Base-by-base conservation (phyloP, 2,329 filamentous ascomycete species). In the Aspergillus niger region DNA sequence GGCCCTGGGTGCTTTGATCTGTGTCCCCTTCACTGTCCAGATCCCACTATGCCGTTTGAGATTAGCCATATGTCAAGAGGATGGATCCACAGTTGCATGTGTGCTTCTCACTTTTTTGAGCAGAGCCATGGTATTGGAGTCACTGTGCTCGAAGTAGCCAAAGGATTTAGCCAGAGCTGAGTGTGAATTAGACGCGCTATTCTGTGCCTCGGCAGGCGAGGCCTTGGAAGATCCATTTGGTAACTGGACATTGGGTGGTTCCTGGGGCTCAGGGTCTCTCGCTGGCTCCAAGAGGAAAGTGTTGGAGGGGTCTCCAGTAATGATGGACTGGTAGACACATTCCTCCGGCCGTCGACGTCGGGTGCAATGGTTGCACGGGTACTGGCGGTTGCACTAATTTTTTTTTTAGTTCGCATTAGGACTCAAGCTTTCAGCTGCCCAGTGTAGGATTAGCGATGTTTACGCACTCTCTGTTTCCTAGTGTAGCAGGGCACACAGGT, bases 81-180 rank as follows among this genome's bases (percentile, higher is more conserved):
- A 8, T 20, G 7, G 8, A 30, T 30, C 6, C 24, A 7, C 5
- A 30, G 13, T 10, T 13, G 11, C 5, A 13, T 36, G 1, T 13
- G 30, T 36, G 30, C 30, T 13, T 17, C 55, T 52, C 8, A 61
- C 59, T 5, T 32, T 48, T 3, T 30, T 26, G 3, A 61, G 24
- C 32, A 59, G 17, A 8, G 50, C 56, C 44, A 62, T 28, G 5
- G 60, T 62, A 10, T 59, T 62, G 24, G n/a, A 51, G 10, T 17
- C 20, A 22, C 57, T 58, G n/a, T 59, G 50, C 43, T 62, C 60
- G 43, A 58, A 62, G 32, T 62, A 62, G 22, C 60, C 60, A 32
- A 62, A 61, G 8, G 32, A 39, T 11, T 56, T 22, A 15, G 56
- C 28, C 7, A 61, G 28, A 6, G 41, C 20, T n/a, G 55, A 58